Percentiles rank a stretch among this genome's conserved stretches.
These are phyloP conservation scores for Alternaria sp. DNA, from an alignment of 2,329 filamentous ascomycete genomes.

Conservation along the genomic window DNA sequence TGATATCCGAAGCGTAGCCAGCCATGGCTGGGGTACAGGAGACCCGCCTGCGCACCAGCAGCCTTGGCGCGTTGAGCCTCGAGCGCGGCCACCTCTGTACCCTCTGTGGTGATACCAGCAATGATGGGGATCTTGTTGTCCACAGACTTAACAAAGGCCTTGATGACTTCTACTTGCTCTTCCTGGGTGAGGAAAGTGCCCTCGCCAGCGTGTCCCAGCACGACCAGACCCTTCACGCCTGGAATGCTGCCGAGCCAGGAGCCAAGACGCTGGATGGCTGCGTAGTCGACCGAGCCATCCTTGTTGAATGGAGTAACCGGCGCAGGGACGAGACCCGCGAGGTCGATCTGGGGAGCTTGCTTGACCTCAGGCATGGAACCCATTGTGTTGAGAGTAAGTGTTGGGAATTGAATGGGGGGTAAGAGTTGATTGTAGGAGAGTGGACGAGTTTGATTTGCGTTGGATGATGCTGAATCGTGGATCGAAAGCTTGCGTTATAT, in stretches of 20 bases:
- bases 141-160: conserved; percentile 60
- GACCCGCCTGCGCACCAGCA: conserved; percentile 58
- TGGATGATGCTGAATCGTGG: background rate
- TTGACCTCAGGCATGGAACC: conserved; percentile 34
- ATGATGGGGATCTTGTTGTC: conserved; percentile 60
- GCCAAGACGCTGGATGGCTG: conserved; percentile 60
- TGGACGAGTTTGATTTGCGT: background rate
- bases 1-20: conserved; percentile 65
- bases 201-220: conserved; percentile 62
- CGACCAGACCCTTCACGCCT: conserved; percentile 60
- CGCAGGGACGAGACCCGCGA: conserved; percentile 58
- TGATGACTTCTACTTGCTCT: conserved; percentile 59
- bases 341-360: conserved; percentile 48
- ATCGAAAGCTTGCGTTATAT: conserved; percentile 2
- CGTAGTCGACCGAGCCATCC: conserved; percentile 58
- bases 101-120: conserved; percentile 61
- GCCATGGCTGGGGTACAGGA: conserved; percentile 61
- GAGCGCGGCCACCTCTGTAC: conserved; percentile 59
- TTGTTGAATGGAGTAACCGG: conserved; percentile 60
- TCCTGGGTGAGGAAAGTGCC: conserved; percentile 61
- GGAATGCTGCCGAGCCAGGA: conserved; percentile 60
- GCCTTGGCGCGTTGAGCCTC: conserved; percentile 60
- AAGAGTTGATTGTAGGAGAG: background rate
- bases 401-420: background rate
- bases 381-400: conserved; percentile 17